Evolutionary conservation across 495 filamentous ascomycete genomes (phyloP).

Genomic region (Bathelium albidoporum): DNA sequence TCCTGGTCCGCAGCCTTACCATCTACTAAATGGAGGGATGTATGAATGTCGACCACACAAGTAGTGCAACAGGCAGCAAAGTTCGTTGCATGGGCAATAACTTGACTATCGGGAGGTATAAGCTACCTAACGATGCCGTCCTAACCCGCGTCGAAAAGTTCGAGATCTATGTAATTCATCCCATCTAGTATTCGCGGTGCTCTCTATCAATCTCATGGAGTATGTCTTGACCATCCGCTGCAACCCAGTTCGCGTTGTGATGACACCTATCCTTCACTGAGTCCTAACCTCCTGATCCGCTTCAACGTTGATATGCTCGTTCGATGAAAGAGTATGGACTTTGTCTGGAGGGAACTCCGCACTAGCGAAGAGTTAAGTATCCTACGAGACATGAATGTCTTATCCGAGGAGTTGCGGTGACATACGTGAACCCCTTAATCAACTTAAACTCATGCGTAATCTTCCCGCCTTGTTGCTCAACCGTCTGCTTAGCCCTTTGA

Average conservation of each 20-base stretch:
- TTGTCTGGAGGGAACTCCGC: slow-evolving; percentile 61
- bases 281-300: slow-evolving; percentile 57
- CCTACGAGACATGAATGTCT: background rate
- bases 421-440: slow-evolving; percentile 88
- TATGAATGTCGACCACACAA: no score
- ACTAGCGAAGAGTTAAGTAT: slow-evolving; percentile 35
- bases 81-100: no score
- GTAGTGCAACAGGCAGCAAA: no score
- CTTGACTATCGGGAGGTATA: no score
- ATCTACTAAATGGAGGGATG: no score
- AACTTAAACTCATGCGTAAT: slow-evolving; percentile 75
- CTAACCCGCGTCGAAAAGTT: no score
- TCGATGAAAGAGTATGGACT: slow-evolving; percentile 48
- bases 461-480: slow-evolving; percentile 59
- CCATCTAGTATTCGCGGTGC: background rate
- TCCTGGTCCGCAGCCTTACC: no score
- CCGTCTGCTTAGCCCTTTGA: slow-evolving; percentile 61
- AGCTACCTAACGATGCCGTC: no score
- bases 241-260: background rate
- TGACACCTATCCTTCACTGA: slow-evolving; percentile 41
- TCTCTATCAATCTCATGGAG: background rate
- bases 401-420: slow-evolving; percentile 11
- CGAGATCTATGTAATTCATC: background rate
- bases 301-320: slow-evolving; percentile 71
- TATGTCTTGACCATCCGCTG: background rate